These are phyloP conservation scores for Trichoderma virens DNA, from an alignment of 495 filamentous ascomycete genomes.

Conservation along the genomic window DNA sequence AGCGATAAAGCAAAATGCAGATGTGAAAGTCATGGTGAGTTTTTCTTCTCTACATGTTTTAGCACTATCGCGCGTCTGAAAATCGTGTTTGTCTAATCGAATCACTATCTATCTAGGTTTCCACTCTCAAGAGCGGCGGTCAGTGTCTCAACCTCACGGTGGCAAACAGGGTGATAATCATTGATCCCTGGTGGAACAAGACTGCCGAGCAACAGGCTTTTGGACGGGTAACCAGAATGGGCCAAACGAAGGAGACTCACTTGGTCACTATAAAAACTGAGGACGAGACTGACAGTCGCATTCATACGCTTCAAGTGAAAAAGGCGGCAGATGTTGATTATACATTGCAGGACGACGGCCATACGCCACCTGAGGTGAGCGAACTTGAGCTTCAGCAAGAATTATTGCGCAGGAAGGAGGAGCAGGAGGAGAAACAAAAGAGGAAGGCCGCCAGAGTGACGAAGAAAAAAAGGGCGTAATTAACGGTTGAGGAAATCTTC, in stretches of 20 bases:
- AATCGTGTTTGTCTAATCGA: neutral
- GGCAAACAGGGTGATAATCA: conserved; percentile 35
- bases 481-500: neutral
- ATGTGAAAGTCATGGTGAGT: conserved; percentile 24
- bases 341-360: conserved; percentile 4
- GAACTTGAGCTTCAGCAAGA: neutral
- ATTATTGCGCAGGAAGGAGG: neutral
- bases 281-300: conserved; percentile 43
- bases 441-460: neutral
- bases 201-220: conserved; percentile 45
- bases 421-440: neutral
- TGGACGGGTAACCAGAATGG: conserved; percentile 55
- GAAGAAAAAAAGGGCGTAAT: neutral
- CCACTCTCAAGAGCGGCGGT: conserved; percentile 26
- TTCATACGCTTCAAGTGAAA: conserved; percentile 26
- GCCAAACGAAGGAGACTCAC: conserved; percentile 47
- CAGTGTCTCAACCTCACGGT: conserved; percentile 26
- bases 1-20: conserved; percentile 15
- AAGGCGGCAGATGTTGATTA: conserved; percentile 11
- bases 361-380: neutral
- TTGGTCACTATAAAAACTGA: conserved; percentile 44
- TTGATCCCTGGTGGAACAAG: conserved; percentile 37
- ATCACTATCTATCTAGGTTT: conserved; percentile 14
- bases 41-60: neutral
- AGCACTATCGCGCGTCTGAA: neutral